These are phyloP conservation scores for Silene conica DNA, from an alignment of 148 eudicot species.

Conservation along the genomic window DNA sequence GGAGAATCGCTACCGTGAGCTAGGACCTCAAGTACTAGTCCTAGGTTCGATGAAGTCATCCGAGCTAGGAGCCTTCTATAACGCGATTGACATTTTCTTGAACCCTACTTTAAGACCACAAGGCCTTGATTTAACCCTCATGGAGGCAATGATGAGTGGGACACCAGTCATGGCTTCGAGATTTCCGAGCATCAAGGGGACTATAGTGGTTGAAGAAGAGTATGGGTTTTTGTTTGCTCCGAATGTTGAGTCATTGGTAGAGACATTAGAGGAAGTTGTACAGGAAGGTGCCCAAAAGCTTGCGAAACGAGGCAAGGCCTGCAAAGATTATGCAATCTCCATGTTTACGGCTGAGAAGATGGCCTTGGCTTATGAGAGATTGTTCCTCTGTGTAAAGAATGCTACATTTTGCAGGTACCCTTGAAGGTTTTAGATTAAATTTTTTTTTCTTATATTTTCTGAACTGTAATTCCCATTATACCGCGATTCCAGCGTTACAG, in stretches of 20 bases:
- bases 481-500: background rate
- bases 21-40: conserved; percentile 62
- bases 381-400: conserved; percentile 77
- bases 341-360: conserved; percentile 78
- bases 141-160: conserved; percentile 88
- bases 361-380: conserved; percentile 84
- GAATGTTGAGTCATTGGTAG: conserved; percentile 54
- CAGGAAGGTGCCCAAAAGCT: conserved; percentile 56
- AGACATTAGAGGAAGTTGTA: conserved; percentile 55
- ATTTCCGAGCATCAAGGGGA: conserved; percentile 78
- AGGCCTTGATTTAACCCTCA: conserved; percentile 72
- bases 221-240: conserved; percentile 84
- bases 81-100: conserved; percentile 67
- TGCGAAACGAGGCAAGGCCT: conserved; percentile 52
- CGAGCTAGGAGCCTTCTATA: conserved; percentile 59
- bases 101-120: conserved; percentile 81
- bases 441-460: background rate
- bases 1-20: conserved; percentile 59
- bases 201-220: conserved; percentile 70
- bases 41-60: conserved; percentile 79
- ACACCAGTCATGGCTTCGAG: conserved; percentile 82
- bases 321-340: conserved; percentile 43
- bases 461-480: conserved; percentile 5
- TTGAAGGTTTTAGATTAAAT: conserved; percentile 2
- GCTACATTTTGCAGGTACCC: conserved; percentile 59